Evolutionary conservation across 768 basidiomycete species (phyloP).

Genomic region (Mycena capillaripes): DNA sequence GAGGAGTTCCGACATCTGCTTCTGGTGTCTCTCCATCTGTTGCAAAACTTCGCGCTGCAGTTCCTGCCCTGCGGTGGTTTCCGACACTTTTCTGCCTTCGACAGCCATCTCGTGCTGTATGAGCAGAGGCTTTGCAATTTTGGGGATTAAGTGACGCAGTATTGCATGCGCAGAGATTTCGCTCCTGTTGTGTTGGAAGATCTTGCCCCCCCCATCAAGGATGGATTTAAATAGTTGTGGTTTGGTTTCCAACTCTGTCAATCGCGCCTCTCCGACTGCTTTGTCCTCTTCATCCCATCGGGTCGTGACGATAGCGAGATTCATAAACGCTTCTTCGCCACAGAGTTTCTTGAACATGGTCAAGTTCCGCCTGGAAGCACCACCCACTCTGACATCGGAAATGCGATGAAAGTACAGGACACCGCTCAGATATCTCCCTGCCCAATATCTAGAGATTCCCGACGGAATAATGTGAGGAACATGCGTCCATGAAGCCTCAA

Average conservation of each 20-base stretch:
- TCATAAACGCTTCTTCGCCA: slow-evolving; percentile 56
- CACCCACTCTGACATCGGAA: slow-evolving; percentile 54
- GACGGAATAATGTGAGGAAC: background rate
- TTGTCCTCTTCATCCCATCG: slow-evolving; percentile 59
- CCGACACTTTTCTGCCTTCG: slow-evolving; percentile 32
- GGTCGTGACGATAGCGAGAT: slow-evolving; percentile 63
- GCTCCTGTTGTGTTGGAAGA: slow-evolving; percentile 52
- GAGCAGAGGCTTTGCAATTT: slow-evolving; percentile 31
- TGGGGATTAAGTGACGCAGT: slow-evolving; percentile 47
- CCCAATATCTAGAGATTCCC: slow-evolving; percentile 39
- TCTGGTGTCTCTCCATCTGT: slow-evolving; percentile 1
- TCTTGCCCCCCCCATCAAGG: slow-evolving; percentile 53
- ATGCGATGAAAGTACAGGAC: slow-evolving; percentile 63
- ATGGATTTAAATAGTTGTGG: slow-evolving; percentile 57
- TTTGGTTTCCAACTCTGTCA: slow-evolving; percentile 50
- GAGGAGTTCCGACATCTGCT: background rate
- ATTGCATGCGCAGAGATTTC: slow-evolving; percentile 52
- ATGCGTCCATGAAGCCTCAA: background rate
- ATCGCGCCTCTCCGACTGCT: slow-evolving; percentile 43
- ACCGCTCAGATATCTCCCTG: slow-evolving; percentile 49
- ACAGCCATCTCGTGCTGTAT: slow-evolving; percentile 43
- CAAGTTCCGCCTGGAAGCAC: slow-evolving; percentile 58
- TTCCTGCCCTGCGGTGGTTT: slow-evolving; percentile 12
- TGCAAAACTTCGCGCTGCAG: background rate
- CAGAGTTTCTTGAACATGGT: slow-evolving; percentile 64